Percentiles rank a stretch among this genome's conserved stretches.
Evolutionary conservation across 2,329 filamentous ascomycete species (phyloP).

Genomic region (Cladosporium oxysporum): DNA sequence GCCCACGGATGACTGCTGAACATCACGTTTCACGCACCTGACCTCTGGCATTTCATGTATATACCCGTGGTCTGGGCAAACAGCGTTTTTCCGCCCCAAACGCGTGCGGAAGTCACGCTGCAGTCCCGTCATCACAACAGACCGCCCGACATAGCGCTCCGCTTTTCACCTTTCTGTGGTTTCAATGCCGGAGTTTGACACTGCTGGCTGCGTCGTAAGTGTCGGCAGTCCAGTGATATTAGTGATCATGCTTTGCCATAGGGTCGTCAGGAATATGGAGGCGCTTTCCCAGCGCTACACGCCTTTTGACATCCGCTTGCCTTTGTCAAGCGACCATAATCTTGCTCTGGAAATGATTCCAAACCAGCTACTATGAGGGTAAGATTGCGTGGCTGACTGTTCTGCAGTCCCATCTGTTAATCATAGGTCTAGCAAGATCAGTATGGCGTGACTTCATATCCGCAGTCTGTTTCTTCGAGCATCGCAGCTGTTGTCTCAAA

Average conservation of each 20-base stretch:
- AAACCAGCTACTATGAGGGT: not conserved
- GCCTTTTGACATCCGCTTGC: not conserved
- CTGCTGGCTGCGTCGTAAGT: not conserved
- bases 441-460: not conserved
- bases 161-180: not conserved
- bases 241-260: not conserved
- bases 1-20: not conserved
- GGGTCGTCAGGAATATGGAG: not conserved
- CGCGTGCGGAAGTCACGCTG: not conserved
- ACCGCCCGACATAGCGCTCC: not conserved
- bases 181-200: not conserved
- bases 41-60: not conserved
- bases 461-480: not conserved
- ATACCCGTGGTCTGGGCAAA: not conserved
- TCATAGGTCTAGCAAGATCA: not conserved
- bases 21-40: not conserved
- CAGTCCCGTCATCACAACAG: not conserved
- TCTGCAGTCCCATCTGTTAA: not conserved
- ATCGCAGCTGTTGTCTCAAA: not conserved
- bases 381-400: not conserved
- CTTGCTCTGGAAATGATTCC: not conserved
- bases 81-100: not conserved
- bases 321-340: not conserved
- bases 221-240: not conserved
- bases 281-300: not conserved